A percentile compares a stretch with the other conserved stretches of the same genome.
Conservation (phyloP, 345 rosid species). For the Sonneratia alba region DNA sequence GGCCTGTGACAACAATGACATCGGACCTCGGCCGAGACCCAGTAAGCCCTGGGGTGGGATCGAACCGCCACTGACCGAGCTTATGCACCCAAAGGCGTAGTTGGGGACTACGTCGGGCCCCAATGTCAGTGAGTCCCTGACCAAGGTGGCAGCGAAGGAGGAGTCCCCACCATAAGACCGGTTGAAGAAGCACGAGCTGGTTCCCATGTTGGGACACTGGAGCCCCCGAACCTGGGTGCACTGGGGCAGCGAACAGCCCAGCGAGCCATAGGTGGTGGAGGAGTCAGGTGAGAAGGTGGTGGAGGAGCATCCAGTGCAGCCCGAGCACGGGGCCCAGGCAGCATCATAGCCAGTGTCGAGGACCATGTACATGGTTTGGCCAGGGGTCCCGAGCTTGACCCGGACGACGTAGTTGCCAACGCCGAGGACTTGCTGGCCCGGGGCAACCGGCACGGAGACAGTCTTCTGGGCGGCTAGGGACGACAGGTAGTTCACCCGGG, state of each 20-base stretch:
- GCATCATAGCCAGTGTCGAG: slow-evolving; percentile 68
- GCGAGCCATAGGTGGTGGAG: slow-evolving; percentile 43
- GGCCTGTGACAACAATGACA: slow-evolving; percentile 58
- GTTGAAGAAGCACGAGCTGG: slow-evolving; percentile 51
- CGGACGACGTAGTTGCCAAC: slow-evolving; percentile 59
- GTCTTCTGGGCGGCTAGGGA: slow-evolving; percentile 39
- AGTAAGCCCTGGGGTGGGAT: slow-evolving; percentile 73
- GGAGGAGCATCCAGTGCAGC: slow-evolving; percentile 56
- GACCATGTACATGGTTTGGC: slow-evolving; percentile 73
- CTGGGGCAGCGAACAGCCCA: slow-evolving; percentile 61
- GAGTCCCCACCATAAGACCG: slow-evolving; percentile 84
- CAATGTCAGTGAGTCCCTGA: slow-evolving; percentile 45
- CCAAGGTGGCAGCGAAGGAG: slow-evolving; percentile 53
- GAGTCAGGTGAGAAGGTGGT: slow-evolving; percentile 35
- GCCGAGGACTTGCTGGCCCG: slow-evolving; percentile 43
- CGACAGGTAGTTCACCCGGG: slow-evolving; percentile 49
- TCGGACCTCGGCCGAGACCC: slow-evolving; percentile 81
- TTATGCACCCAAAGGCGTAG: slow-evolving; percentile 61
- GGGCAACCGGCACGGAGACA: slow-evolving; percentile 51
- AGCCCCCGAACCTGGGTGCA: slow-evolving; percentile 62
- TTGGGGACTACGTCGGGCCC: slow-evolving; percentile 37
- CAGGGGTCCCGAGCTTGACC: slow-evolving; percentile 67
- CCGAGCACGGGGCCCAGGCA: slow-evolving; percentile 74
- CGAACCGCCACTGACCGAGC: slow-evolving; percentile 40
- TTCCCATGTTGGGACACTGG: slow-evolving; percentile 47